Base-by-base conservation (phyloP, 164 flowering plant species). In the Dillenia suffruticosa region DNA sequence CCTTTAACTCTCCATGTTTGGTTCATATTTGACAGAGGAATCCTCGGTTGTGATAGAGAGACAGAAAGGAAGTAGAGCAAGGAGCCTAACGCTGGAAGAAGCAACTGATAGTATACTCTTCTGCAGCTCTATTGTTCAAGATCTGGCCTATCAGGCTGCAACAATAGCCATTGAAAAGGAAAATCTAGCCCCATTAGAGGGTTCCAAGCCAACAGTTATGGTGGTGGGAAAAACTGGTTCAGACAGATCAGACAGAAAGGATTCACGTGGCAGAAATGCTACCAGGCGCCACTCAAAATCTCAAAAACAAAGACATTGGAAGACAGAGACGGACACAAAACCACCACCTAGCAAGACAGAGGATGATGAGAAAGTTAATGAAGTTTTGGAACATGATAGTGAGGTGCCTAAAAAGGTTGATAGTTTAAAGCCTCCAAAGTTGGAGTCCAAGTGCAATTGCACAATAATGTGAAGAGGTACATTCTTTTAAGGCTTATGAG, bases 381-480 rank as follows among this genome's bases (percentile, higher is more conserved):
- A 71, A 61, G 49, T 83, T 9, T 47, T 67, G 45, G 50, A 63
- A 9, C 79, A 71, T 2, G 79, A 71, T 46, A 76, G 80, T 2
- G 81, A 79, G 51, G 59, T 69, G 62, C 82, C 78, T 15, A 70
- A 68, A 50, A 79, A 74, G 43, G 63, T 51, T 24, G 88, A 90
- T 62, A 76, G 71, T 57, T 44, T 49, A 46, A 82, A 69, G 69
- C 92, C 90, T 58, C 95, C 86, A 49, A 92, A 85, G 82, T 85
- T 88, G 68, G 95, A 92, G 68, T 82, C 92, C 22, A 92, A 88
- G 75, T 86, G 98, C 79, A 92, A 88, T 67, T 92, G 98, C 83
- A 70, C 82, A 26, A 82, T 92, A 68, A 92, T 92, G 98, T 92
- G 76, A 82, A 56, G 45, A 12, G 22, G 46, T 56, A 15, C 43